Conservation (phyloP, 805 yeast genomes). For the Komagataella populi region DNA sequence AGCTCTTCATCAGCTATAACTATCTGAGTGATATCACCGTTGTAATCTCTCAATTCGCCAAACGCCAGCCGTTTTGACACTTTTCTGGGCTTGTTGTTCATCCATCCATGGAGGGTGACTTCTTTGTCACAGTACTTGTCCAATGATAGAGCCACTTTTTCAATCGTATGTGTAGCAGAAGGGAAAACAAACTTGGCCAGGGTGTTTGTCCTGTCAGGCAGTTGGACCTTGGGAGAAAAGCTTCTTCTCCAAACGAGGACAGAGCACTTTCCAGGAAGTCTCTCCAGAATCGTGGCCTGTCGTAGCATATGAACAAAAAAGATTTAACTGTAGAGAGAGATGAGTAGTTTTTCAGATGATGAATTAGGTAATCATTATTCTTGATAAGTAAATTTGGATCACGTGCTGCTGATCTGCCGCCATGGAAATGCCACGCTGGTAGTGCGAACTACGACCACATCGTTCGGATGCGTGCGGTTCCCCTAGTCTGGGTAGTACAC, state of each 20-base stretch:
- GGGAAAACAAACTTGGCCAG: conserved; percentile 10
- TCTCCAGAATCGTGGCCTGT: neutral
- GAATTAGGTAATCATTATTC: neutral
- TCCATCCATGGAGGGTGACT: conserved; percentile 70
- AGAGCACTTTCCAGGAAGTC: neutral
- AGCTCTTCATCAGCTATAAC: conserved; percentile 24
- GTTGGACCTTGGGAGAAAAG: neutral
- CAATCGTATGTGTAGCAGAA: conserved; percentile 1
- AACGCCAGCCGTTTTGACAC: conserved; percentile 54
- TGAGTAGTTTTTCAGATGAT: neutral
- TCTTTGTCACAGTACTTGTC: conserved; percentile 3
- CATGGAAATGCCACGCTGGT: neutral
- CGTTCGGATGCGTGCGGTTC: neutral
- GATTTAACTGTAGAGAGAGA: neutral
- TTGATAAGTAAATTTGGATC: neutral
- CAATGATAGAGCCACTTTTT: neutral
- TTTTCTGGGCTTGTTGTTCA: conserved; percentile 59
- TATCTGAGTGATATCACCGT: conserved; percentile 57
- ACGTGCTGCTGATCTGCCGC: too few species aligned
- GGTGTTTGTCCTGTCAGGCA: conserved; percentile 10
- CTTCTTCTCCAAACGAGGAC: neutral
- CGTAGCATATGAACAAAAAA: neutral
- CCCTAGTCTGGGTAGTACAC: neutral
- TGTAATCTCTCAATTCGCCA: conserved; percentile 60
- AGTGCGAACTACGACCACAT: neutral